Evolutionary conservation across 257 asterid genomes (phyloP), one percentile per base, ranked within the genome.

Genomic region (Fraxinus quadrangulata): DNA sequence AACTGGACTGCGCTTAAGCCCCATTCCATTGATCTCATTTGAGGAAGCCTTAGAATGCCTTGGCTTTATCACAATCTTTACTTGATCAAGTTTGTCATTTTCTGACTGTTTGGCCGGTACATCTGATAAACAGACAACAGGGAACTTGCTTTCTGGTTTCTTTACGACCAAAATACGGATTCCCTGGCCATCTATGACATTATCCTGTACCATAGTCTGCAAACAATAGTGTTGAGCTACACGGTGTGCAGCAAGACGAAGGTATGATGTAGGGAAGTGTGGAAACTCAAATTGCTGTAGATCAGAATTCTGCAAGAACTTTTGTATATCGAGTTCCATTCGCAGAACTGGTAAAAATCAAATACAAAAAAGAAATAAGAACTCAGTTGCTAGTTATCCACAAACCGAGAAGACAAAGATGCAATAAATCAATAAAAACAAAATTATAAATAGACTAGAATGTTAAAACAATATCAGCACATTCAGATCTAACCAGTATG

Each of bases 221-320:
- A 94, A 77, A 73, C 96, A 94, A 78, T 92, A 95, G 87, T 93
- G 96, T 77, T 95, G 99, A 82, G 98, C 96, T 78, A 95, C 98
- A 77, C 99, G 91, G 83, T 95, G 99, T 4, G 97, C 69, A 63
- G 69, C 69, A 63, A 63, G 69, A 63, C 69, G 69, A 63, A 63
- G 69, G 36, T 63, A 63, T 26, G 69, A 63, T 26, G 69, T 63
- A 14, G 98, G 97, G 73, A 96, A 89, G 76, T 87, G 96, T 36
- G 90, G 97, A 80, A 96, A 96, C 86, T 93, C 98, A 81, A 96
- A 92, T 80, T 92, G 94, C 70, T 86, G 93, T 30, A 72, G 28
- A 61, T 86, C 90, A 36, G 90, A 75, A 81, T 83, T 93, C 86
- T 83, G 93, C 88, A 96, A 77, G 84, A 93, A 89, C 85, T 92